Evolutionary conservation across 2,329 filamentous ascomycete species (phyloP).

Genomic region (Verruconis gallopava): DNA sequence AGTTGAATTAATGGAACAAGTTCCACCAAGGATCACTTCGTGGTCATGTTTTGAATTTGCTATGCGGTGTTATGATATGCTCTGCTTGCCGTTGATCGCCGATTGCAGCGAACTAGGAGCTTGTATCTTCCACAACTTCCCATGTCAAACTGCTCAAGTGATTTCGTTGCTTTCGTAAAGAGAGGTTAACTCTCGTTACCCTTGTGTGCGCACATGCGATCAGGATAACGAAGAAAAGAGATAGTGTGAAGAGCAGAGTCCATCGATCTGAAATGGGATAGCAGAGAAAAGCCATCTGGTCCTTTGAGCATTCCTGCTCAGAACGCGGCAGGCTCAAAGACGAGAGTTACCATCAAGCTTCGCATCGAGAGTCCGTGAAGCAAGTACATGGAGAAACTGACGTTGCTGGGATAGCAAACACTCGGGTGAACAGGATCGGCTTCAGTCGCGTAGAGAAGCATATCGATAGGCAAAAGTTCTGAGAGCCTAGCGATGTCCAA

Average conservation of each 20-base stretch:
- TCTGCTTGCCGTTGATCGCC: no score
- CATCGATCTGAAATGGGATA: background rate
- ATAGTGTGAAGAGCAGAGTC: background rate
- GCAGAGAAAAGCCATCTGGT: background rate
- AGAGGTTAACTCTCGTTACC: constrained; percentile 1
- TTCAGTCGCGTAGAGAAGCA: constrained; percentile 16
- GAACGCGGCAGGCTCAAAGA: constrained; percentile 12
- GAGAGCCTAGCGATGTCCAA: constrained; percentile 16
- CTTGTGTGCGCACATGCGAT: constrained; percentile 1
- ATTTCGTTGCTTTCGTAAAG: background rate
- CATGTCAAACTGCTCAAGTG: constrained; percentile 4
- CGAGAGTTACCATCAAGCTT: constrained; percentile 17
- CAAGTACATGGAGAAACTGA: constrained; percentile 20
- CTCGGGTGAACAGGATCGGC: constrained; percentile 13
- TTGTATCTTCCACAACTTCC: background rate
- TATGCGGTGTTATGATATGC: no score
- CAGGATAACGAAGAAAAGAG: background rate
- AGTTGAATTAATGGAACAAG: no score
- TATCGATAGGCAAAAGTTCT: constrained; percentile 15
- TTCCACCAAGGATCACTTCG: no score
- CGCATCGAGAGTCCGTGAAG: constrained; percentile 18
- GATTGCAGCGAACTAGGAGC: background rate
- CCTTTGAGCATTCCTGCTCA: background rate
- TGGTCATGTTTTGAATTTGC: no score
- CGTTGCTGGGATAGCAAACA: constrained; percentile 19